phyloP scores from a whole-genome alignment of 75 land plant genomes.

The Isoetes taiwanensis region DNA sequence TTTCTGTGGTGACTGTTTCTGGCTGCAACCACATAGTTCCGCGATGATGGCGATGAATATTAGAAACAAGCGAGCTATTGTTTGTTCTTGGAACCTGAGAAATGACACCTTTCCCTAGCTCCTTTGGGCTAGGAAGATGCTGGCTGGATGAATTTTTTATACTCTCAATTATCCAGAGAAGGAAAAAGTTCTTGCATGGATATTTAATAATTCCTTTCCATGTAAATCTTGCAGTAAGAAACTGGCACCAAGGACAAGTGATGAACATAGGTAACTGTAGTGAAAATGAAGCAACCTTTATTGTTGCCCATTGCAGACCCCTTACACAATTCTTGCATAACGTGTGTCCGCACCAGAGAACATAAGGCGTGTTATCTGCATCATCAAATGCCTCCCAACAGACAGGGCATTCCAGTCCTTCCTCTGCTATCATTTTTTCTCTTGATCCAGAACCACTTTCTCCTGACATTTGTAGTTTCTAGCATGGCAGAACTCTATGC shows the following conservation, averaged over 20 bases:
- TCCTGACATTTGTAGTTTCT: too few relatives aligned
- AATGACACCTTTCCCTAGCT: not conserved
- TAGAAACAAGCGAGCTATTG: not conserved
- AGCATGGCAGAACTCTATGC: too few relatives aligned
- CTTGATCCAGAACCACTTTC: too few relatives aligned
- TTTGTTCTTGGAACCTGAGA: not conserved
- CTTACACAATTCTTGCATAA: constrained; percentile 85
- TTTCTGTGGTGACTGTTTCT: not conserved
- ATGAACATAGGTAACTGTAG: constrained; percentile 85
- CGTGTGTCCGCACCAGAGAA: constrained; percentile 94
- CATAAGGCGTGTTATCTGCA: constrained; percentile 78
- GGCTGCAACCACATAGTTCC: constrained; percentile 1
- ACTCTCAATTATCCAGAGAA: constrained; percentile 88
- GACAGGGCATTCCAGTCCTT: constrained; percentile 86
- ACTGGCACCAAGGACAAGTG: constrained; percentile 93
- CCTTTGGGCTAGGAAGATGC: not conserved
- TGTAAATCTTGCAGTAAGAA: constrained; percentile 61
- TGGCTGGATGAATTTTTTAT: constrained; percentile 37
- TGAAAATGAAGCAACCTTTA: constrained; percentile 51
- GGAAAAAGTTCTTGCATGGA: constrained; percentile 90
- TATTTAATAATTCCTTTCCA: constrained; percentile 76
- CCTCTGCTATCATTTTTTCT: constrained; percentile 30
- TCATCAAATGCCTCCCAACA: constrained; percentile 91
- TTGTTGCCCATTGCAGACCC: constrained; percentile 76
- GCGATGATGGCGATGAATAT: constrained; percentile 6